Conservation (phyloP, 75 land plant species). For the Cupressus sempervirens region DNA sequence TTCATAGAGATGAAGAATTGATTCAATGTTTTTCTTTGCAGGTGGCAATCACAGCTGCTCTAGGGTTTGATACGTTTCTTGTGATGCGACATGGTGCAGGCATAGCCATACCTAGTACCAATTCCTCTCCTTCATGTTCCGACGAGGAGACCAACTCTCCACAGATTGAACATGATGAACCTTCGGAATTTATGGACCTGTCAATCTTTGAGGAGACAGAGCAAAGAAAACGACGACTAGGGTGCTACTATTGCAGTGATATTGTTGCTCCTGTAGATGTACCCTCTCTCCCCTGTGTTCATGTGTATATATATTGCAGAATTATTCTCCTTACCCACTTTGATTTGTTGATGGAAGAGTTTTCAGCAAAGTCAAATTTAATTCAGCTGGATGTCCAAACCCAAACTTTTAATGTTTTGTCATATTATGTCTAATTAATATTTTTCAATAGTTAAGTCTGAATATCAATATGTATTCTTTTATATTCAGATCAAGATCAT, state of each 20-base stretch:
- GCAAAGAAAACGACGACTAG: constrained; percentile 43
- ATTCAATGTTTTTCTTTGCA: constrained; percentile 25
- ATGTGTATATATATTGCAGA: neutral
- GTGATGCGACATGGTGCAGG: constrained; percentile 99
- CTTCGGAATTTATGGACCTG: constrained; percentile 14
- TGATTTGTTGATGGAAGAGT: neutral
- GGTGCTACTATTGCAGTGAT: constrained; percentile 99
- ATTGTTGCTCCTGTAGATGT: constrained; percentile 98
- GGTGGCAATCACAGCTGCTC: constrained; percentile 92
- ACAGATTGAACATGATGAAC: constrained; percentile 10
- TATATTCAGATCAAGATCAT: neutral
- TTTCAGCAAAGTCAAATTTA: neutral
- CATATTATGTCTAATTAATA: neutral
- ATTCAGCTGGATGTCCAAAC: neutral
- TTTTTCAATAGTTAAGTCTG: neutral
- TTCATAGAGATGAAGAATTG: neutral
- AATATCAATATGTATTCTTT: neutral
- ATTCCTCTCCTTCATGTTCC: neutral
- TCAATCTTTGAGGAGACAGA: constrained; percentile 17
- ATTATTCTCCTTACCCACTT: neutral
- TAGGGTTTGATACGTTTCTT: constrained; percentile 94
- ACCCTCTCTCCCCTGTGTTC: constrained; percentile 12
- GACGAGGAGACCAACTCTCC: constrained; percentile 8
- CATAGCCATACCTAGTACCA: constrained; percentile 15
- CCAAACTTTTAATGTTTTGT: neutral